These are phyloP conservation scores for Paspalum vaginatum DNA, from an alignment of 176 grass and related monocot genomes.

Conservation along the genomic window DNA sequence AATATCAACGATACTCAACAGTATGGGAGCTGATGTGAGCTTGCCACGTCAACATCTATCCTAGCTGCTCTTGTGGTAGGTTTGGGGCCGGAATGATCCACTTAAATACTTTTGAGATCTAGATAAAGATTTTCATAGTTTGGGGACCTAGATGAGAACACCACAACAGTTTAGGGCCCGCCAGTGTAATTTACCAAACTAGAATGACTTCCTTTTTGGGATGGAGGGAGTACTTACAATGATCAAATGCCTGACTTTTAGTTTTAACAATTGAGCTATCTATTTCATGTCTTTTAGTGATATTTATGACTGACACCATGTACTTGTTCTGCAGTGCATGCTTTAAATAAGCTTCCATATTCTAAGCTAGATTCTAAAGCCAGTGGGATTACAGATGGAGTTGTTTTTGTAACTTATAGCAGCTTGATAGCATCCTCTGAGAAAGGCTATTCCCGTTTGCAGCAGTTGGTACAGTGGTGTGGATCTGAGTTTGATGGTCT, in stretches of 20 bases:
- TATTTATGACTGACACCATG: constrained; percentile 36
- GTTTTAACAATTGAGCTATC: constrained; percentile 24
- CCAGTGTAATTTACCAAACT: background rate
- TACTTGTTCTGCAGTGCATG: constrained; percentile 77
- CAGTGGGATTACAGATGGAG: constrained; percentile 86
- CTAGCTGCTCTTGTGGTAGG: too few species aligned
- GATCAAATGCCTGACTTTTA: constrained; percentile 16
- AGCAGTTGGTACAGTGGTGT: constrained; percentile 97
- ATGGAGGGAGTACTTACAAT: background rate
- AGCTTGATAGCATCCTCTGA: constrained; percentile 98
- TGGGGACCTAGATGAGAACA: too few species aligned
- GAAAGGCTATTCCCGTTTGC: constrained; percentile 90
- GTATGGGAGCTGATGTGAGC: background rate
- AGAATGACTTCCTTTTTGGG: background rate
- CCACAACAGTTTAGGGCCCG: too few species aligned
- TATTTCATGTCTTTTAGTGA: constrained; percentile 26
- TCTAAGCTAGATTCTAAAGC: constrained; percentile 94
- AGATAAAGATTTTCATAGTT: too few species aligned
- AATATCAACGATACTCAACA: background rate
- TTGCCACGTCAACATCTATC: too few species aligned
- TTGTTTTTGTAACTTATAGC: constrained; percentile 96
- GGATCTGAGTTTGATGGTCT: constrained; percentile 87
- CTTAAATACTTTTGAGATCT: too few species aligned
- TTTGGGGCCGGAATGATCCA: too few species aligned
- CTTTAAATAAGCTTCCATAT: constrained; percentile 98